Evolutionary conservation across 768 basidiomycete species (phyloP), one percentile per base, ranked within the genome.

Genomic region (Strobilomyces confusus): DNA sequence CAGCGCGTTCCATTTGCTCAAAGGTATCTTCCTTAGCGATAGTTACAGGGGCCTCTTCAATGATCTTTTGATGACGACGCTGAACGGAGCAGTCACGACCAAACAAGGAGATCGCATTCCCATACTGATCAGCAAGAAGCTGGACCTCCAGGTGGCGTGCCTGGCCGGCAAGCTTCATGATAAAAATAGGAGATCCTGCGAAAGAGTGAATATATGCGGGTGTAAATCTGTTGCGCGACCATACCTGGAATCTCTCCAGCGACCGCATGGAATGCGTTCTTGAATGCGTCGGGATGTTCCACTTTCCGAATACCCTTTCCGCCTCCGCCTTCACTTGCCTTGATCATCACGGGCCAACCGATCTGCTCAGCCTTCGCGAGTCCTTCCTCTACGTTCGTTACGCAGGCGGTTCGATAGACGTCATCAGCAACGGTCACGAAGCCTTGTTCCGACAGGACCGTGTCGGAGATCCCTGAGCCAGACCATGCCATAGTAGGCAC

Each of bases 401-500:
- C 87, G 65, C 97, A 99, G 13, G 97, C 97, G 56, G 83, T 78
- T 54, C 77, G 72, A 71, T 98, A 99, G 4, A 87, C 94, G 30
- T 85, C 81, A 63, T 98, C 93, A 1, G 92, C 82, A n/a, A 99
- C 97, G 17, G 85, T 89, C 36, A 99, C 95, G 66, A 87, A 98
- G 19, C 97, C 97, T 42, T 83, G 81, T 23, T 87, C 80, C 1
- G 92, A 92, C 43, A 97, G 74, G 43, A 76, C 75, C 1, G 97
- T 98, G 34, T 98, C 86, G 34, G 83, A 79, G 63, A 99, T 92
- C 30, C 95, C 97, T 1, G 91, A 84, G 52, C 97, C 97, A 17
- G 95, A 98, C 97, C 97, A 99, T 34, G 97, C 77, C 97, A 99
- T 99, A 48, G 93, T 97, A 12, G 97, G 97, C 23, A 99, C 97